Base-by-base conservation (phyloP, 371 early-diverging fungal genomes). In the Rhizopus arrhizus region DNA sequence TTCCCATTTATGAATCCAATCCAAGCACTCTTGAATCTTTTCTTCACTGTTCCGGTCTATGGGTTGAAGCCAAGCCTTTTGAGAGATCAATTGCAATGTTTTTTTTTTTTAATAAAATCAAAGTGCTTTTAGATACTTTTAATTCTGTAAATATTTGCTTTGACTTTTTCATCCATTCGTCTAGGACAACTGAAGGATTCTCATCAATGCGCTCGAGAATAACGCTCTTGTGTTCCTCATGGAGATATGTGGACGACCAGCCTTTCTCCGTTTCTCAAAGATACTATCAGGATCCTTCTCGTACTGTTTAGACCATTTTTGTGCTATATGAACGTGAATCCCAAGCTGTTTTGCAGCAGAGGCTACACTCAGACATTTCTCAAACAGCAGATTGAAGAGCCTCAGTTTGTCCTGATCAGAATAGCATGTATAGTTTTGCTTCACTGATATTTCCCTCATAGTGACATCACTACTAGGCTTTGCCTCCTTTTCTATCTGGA, bases 261-360 rank as follows among this genome's bases (percentile, higher is more conserved):
- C 34, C 36, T 55, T 48, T 42, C 49, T 48, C 28, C 34, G 47
- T 43, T 59, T 59, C 41, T 61, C 61, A 55, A 61, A 49, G 41
- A 61, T 55, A 40, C 42, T 56, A n/a, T 49, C 51, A 50, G 51
- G 56, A 42, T 63, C 53, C 36, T 45, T 59, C 41, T 62, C 35
- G 41, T 67, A 62, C 36, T 62, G 56, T 41, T 53, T 28, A 46
- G 35, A 59, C 56, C 59, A 56, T 59, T 51, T 59, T 34, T 67
- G 47, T 46, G 55, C 55, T 5, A 47, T 41, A 22, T 48, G 42
- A 40, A 54, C 16, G 13, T 61, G 42, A 41, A 62, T 56, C 5
- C 56, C 56, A 9, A 62, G 22, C 43, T 56, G 62, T n/a, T 56
- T 62, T 16, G 51, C 56, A 48, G 56, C 61, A 54, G 56, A 41